Evolutionary conservation across 1,284 basidiomycete species (phyloP).

Genomic region (Anthracocystis panici-leucophaei): DNA sequence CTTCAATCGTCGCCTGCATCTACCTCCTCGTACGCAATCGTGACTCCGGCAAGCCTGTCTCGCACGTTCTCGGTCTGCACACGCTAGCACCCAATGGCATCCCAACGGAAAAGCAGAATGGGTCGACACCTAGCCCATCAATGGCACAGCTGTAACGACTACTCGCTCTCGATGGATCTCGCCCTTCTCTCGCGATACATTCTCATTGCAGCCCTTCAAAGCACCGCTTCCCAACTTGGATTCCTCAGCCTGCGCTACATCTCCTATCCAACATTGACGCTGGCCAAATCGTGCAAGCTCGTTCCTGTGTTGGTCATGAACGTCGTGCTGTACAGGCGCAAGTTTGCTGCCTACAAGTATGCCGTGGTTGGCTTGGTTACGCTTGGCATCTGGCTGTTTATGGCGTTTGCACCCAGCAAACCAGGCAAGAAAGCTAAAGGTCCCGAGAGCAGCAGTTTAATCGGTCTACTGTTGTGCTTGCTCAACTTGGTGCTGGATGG

Average conservation of each 20-base stretch:
- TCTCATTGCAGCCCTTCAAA: conserved; percentile 80
- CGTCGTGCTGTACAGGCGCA: conserved; percentile 73
- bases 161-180: conserved; percentile 71
- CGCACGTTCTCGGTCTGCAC: conserved; percentile 55
- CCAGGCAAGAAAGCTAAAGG: conserved; percentile 71
- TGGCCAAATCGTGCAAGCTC: conserved; percentile 98
- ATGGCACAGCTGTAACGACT: not conserved
- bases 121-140: not conserved
- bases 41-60: conserved; percentile 20
- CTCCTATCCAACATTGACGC: conserved; percentile 97
- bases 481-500: conserved; percentile 93
- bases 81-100: conserved; percentile 52
- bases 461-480: conserved; percentile 77
- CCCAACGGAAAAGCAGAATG: conserved; percentile 8
- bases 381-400: conserved; percentile 91
- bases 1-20: conserved; percentile 80
- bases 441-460: conserved; percentile 40
- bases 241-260: conserved; percentile 95
- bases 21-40: conserved; percentile 80
- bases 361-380: conserved; percentile 77
- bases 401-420: conserved; percentile 74
- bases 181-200: conserved; percentile 71
- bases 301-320: conserved; percentile 97
- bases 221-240: conserved; percentile 90
- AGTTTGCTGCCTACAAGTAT: conserved; percentile 69